phyloP scores from a whole-genome alignment of 768 basidiomycete species.

The Pleurotus djamor region DNA sequence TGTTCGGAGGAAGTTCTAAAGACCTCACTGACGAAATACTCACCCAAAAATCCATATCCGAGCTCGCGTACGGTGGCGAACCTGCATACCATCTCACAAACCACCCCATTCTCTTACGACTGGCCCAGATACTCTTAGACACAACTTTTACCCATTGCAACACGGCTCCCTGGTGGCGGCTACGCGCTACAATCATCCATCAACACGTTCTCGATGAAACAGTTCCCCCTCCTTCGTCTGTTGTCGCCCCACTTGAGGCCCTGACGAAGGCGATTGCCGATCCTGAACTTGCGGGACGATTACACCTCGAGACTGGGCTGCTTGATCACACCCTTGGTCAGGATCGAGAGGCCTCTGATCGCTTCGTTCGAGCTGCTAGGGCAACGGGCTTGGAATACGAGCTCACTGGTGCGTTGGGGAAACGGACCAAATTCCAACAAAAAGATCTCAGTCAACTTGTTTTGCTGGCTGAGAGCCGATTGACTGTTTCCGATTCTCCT shows the following conservation, averaged over 20 bases:
- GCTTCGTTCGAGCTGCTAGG: constrained; percentile 75
- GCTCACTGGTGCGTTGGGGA: constrained; percentile 90
- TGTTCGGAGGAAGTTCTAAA: constrained; percentile 23
- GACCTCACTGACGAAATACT: constrained; percentile 46
- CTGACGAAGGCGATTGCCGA: constrained; percentile 42
- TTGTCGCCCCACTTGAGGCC: constrained; percentile 37
- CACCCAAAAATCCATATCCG: constrained; percentile 64
- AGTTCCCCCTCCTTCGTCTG: constrained; percentile 50
- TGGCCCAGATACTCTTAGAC: constrained; percentile 71
- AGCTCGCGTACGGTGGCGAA: constrained; percentile 85
- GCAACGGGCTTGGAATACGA: constrained; percentile 84
- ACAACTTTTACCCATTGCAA: constrained; percentile 44
- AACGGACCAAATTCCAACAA: constrained; percentile 91
- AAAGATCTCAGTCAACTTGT: constrained; percentile 87
- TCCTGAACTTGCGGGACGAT: constrained; percentile 63
- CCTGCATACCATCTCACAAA: constrained; percentile 92
- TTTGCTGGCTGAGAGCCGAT: constrained; percentile 84
- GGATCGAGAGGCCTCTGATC: constrained; percentile 75
- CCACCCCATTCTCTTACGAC: constrained; percentile 64
- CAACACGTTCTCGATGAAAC: constrained; percentile 85
- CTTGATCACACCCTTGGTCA: constrained; percentile 73
- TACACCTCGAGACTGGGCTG: constrained; percentile 76
- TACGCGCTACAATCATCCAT: constrained; percentile 73
- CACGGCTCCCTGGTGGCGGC: constrained; percentile 76
- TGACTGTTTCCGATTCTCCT: constrained; percentile 27